Evolutionary conservation across 2,329 filamentous ascomycete species (phyloP), one percentile per base, ranked within the genome.

Genomic region (Clarireedia homoeocarpa): DNA sequence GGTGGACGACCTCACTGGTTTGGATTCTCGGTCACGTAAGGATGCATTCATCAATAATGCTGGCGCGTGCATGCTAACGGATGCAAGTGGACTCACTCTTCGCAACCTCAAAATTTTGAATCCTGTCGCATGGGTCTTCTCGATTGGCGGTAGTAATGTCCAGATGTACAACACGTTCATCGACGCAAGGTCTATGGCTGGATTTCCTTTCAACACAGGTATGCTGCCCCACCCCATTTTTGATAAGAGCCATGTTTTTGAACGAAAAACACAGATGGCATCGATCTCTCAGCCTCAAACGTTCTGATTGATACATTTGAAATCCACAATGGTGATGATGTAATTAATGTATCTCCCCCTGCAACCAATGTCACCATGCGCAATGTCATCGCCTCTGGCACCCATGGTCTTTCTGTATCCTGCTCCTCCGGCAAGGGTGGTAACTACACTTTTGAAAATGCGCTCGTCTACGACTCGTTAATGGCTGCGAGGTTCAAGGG

Each of bases 401-500:
- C 53, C 4, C 53, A 51, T 17, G 47, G 53, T 5, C 46, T 55
- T 4, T 44, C 36, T n/a, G 38, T 55, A 15, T 55, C 53, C 3
- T 55, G 53, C 20, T 1, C 24, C 12, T 17, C 14, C 0, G 47
- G 47, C 15, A 20, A 5, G 9, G 53, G 47, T 3, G 27, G 47
- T 14, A 55, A 55, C 12, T 51, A 51, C 9, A 50, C 47, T 5
- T 55, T 50, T 20, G 53, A 51, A 26, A 51, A 51, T 24, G 53
- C 47, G 1, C 30, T 40, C 23, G 44, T 55, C 10, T 55, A 51
- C 9, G 53, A 55, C 15, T 48, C 40, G 47, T 6, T 55, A 2
- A 51, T 55, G 47, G 53, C 46, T 3, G 39, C 53, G n/a, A 27
- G 47, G 14, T 55, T 55, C 15, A 55, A 50, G 27, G 53, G 47